Base-by-base conservation (phyloP, 257 asterid species). In the Echites panduratus region DNA sequence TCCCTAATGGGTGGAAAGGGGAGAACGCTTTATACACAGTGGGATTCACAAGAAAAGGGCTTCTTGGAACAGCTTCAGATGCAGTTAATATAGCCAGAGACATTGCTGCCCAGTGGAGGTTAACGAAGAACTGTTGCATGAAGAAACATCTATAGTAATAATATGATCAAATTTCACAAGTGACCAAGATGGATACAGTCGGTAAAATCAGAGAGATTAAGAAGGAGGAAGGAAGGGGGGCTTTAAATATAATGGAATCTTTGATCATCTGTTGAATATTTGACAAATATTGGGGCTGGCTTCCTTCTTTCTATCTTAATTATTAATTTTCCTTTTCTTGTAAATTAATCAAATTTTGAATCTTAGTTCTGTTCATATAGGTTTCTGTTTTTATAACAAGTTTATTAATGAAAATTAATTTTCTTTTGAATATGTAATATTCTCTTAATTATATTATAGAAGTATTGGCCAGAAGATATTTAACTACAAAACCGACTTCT, bases 1-100 rank as follows among this genome's bases (percentile, higher is more conserved):
- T 94, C 82, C 98, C 98, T 17, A 74, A 87, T 77, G 88, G 96
- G 20, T 94, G 97, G 97, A 94, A 88, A 77, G 98, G 97, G 0
- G 93, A 79, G 65, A 86, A 85, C 0, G 97, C 97, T 65, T 80
- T 94, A 81, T 91, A 91, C 73, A 86, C 87, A 44, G 98, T 86
- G 2, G 98, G 98, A 70, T 91, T 94, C 85, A 88, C 98, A 20
- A 82, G 88, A 80, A 84, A 89, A 77, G 98, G 98, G 0, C 87
- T 93, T 0, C 90, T 89, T 1, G 98, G 98, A 16, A 86, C 96
- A 1, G 75, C 92, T 29, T 82, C 83, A 0, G 98, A 93, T 35
- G 97, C 98, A 32, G 67, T 79, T 3, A 87, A 88, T 66, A 88
- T 89, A 41, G 91, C 97, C 0, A 57, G 56, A 48, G 94, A 91